A percentile compares a stretch with the other conserved stretches of the same genome.
Conservation (phyloP, 2,329 filamentous ascomycete species). For the Phoma herbarum region DNA sequence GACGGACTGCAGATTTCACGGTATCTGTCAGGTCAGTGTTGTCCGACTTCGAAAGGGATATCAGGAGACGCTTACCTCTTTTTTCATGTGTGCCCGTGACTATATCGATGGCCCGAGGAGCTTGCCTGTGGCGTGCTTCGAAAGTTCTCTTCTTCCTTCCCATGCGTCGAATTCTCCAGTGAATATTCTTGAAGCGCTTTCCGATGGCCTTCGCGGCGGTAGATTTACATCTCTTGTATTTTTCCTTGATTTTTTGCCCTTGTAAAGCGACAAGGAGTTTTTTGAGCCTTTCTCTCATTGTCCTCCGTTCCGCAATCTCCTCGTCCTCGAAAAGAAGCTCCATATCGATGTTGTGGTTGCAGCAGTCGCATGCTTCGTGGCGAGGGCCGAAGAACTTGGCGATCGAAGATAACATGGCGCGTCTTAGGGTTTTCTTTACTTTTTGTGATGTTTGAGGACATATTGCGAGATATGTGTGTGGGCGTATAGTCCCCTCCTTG, state of each 20-base stretch:
- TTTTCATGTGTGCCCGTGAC: background rate
- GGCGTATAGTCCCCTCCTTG: background rate
- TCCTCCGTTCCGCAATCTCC: background rate
- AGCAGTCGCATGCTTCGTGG: constrained; percentile 7
- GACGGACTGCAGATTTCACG: background rate
- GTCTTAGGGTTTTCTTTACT: background rate
- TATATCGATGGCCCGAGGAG: background rate
- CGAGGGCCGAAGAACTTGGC: background rate
- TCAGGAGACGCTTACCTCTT: background rate
- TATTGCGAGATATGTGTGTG: background rate
- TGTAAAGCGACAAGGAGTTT: background rate
- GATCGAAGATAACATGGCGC: background rate
- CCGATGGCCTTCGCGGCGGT: background rate
- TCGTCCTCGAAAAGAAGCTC: background rate
- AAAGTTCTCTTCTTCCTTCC: background rate
- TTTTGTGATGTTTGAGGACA: background rate
- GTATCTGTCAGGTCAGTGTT: background rate
- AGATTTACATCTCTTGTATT: background rate
- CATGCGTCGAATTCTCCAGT: background rate
- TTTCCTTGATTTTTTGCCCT: background rate
- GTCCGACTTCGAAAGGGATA: background rate
- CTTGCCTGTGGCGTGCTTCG: background rate
- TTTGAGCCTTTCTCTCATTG: background rate
- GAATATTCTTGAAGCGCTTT: background rate
- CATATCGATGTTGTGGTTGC: constrained; percentile 4